These are phyloP conservation scores for Tetrastigma voinierianum DNA, from an alignment of 164 flowering plant genomes.

Conservation along the genomic window DNA sequence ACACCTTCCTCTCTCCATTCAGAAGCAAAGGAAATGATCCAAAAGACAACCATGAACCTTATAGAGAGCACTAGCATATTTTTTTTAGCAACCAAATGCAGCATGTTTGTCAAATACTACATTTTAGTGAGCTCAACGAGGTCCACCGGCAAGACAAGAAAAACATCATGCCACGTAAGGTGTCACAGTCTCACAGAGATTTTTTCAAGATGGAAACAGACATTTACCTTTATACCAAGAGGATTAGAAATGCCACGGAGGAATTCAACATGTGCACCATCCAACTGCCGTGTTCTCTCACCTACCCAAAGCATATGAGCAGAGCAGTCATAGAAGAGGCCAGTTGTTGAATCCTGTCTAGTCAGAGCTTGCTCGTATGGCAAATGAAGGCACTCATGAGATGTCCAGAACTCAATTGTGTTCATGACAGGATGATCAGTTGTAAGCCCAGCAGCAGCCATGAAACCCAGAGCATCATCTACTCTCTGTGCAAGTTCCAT, in stretches of 20 bases:
- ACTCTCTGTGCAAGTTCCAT: conserved; percentile 55
- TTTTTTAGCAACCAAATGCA: neutral
- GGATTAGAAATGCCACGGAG: conserved; percentile 53
- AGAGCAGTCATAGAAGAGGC: conserved; percentile 48
- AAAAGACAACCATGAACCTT: neutral
- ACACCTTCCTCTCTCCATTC: neutral
- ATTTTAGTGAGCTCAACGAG: neutral
- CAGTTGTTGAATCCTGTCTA: conserved; percentile 45
- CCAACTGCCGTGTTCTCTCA: conserved; percentile 55
- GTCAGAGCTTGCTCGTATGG: conserved; percentile 52
- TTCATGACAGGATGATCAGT: conserved; percentile 41
- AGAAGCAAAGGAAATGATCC: neutral
- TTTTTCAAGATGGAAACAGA: neutral
- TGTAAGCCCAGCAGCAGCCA: conserved; percentile 50
- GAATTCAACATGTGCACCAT: conserved; percentile 53
- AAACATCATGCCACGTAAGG: no score
- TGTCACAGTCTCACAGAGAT: no score
- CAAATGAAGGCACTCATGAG: conserved; percentile 52
- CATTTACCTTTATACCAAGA: conserved; percentile 45
- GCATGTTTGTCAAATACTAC: neutral
- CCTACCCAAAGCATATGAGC: conserved; percentile 62
- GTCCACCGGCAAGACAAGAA: neutral
- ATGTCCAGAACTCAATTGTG: conserved; percentile 45
- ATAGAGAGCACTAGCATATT: neutral
- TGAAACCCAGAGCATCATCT: conserved; percentile 60